phyloP scores from a whole-genome alignment of 345 rosid species.

The Carallia pectinifolia region DNA sequence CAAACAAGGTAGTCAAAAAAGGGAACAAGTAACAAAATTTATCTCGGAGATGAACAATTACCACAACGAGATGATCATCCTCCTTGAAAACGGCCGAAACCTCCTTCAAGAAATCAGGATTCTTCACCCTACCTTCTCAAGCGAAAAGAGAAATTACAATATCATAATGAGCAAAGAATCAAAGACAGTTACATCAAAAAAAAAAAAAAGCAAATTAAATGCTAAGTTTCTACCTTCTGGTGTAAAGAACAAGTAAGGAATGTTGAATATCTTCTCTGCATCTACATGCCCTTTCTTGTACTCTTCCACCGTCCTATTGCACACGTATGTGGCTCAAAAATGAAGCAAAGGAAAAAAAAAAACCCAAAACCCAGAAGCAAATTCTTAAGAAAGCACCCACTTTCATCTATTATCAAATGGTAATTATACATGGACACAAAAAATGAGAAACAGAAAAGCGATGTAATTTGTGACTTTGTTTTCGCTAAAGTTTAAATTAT shows the following conservation, averaged over 20 bases:
- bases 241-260: conserved; percentile 67
- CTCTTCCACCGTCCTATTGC: background rate
- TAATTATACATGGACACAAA: no score
- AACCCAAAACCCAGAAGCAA: background rate
- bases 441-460: no score
- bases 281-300: conserved; percentile 7
- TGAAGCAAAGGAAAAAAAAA: background rate
- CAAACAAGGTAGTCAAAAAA: background rate
- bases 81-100: conserved; percentile 40
- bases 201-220: background rate
- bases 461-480: no score
- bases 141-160: background rate
- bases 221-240: conserved; percentile 41
- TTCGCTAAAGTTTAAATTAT: no score
- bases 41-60: conserved; percentile 14
- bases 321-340: background rate
- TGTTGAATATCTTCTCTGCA: conserved; percentile 48
- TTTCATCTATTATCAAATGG: no score
- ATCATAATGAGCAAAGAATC: background rate
- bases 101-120: conserved; percentile 53
- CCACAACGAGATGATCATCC: conserved; percentile 52
- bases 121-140: conserved; percentile 49
- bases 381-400: background rate
- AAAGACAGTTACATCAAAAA: background rate
- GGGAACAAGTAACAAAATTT: background rate